Evolutionary conservation across 1,284 basidiomycete species (phyloP).

Genomic region (Earliella scabrosa): DNA sequence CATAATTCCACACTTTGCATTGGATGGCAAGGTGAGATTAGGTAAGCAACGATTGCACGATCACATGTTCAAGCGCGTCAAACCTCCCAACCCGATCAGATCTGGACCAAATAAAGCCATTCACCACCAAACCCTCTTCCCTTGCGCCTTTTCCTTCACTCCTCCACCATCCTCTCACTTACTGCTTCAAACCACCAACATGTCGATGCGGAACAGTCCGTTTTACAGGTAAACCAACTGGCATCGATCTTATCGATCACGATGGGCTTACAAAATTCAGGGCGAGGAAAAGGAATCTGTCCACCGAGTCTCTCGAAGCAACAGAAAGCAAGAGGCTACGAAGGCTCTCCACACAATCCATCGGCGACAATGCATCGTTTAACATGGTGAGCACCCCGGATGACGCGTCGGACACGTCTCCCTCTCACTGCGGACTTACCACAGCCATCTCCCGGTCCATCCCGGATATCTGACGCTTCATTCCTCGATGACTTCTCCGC

Average conservation of each 20-base stretch:
- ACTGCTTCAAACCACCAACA: not conserved
- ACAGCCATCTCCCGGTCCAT: slow-evolving; percentile 6
- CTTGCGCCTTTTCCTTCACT: not conserved
- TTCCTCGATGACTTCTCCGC: slow-evolving; percentile 4
- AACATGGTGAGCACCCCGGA: slow-evolving; percentile 1
- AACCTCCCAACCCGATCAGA: slow-evolving; percentile 3
- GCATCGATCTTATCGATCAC: not conserved
- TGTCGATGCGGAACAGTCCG: slow-evolving; percentile 10
- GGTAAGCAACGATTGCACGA: slow-evolving; percentile 9
- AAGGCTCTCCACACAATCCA: slow-evolving; percentile 6
- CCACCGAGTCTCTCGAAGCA: slow-evolving; percentile 7
- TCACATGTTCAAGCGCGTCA: slow-evolving; percentile 16
- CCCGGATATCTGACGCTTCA: slow-evolving; percentile 1
- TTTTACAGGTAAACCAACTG: slow-evolving; percentile 2
- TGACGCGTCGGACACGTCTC: slow-evolving; percentile 11
- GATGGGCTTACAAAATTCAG: not conserved
- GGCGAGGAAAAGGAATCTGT: slow-evolving; percentile 11
- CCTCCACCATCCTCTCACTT: not conserved
- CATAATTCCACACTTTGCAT: not conserved
- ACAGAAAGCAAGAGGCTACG: slow-evolving; percentile 9
- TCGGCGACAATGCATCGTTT: not conserved
- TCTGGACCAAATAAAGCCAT: not conserved
- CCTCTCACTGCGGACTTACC: not conserved
- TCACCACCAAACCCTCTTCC: not conserved
- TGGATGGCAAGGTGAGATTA: not conserved